Evolutionary conservation across 2,329 filamentous ascomycete species (phyloP).

Genomic region (Epichloe amarillans): DNA sequence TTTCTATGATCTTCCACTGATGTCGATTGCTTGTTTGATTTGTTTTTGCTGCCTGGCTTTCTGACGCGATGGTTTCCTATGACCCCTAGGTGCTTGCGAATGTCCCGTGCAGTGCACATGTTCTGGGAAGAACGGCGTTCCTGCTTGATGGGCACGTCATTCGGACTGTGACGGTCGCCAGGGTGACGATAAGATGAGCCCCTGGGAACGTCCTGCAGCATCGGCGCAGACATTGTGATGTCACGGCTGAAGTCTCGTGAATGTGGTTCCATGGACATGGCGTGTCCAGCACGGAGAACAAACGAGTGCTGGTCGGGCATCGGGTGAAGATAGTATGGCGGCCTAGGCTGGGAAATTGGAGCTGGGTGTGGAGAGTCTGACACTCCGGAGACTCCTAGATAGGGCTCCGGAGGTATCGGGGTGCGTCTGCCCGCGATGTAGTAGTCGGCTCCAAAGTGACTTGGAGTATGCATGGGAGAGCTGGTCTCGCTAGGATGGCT

Average conservation of each 20-base stretch:
- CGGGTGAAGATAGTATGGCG: constrained; percentile 17
- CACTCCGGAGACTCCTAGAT: constrained; percentile 23
- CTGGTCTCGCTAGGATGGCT: constrained; percentile 27
- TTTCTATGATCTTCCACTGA: constrained; percentile 21
- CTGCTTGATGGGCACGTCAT: constrained; percentile 5
- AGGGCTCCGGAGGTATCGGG: constrained; percentile 23
- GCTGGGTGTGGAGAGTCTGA: constrained; percentile 18
- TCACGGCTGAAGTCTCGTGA: constrained; percentile 13
- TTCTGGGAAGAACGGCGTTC: constrained; percentile 1
- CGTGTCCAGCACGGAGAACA: constrained; percentile 11
- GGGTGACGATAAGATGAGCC: constrained; percentile 10
- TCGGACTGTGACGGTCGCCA: constrained; percentile 13
- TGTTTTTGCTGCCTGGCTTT: constrained; percentile 11
- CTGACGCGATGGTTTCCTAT: constrained; percentile 15
- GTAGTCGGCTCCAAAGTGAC: constrained; percentile 21
- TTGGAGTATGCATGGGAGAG: constrained; percentile 32
- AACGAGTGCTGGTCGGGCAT: constrained; percentile 15
- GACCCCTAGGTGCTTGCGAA: constrained; percentile 10
- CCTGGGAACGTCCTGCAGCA: constrained; percentile 13
- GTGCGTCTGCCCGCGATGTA: constrained; percentile 28
- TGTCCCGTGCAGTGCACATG: neutral
- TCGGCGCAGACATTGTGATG: constrained; percentile 7
- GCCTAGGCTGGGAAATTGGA: constrained; percentile 10
- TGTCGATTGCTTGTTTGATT: constrained; percentile 7
- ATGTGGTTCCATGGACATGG: constrained; percentile 13